Evolutionary conservation across 2,329 filamentous ascomycete genomes (phyloP).

Genomic region (Fusarium domesticum): DNA sequence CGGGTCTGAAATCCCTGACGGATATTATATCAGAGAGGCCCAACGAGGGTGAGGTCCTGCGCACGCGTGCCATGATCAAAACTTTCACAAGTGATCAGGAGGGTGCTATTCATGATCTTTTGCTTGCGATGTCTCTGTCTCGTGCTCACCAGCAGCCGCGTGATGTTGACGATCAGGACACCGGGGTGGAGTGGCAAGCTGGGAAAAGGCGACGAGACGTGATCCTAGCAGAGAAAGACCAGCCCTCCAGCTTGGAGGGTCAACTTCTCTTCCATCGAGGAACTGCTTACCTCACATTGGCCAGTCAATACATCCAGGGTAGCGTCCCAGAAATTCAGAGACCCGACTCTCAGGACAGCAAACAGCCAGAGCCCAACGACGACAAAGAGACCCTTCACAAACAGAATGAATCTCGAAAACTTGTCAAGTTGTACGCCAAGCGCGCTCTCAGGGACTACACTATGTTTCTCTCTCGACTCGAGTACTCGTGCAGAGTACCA

Average conservation of each 20-base stretch:
- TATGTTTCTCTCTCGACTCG: slow-evolving; percentile 68
- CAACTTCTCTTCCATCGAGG: slow-evolving; percentile 77
- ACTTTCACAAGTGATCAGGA: slow-evolving; percentile 73
- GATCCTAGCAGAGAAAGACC: slow-evolving; percentile 43
- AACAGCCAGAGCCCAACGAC: background rate
- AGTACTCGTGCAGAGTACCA: slow-evolving; percentile 73
- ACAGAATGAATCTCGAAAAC: slow-evolving; percentile 49
- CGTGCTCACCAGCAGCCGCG: slow-evolving; percentile 54
- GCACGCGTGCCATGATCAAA: slow-evolving; percentile 71
- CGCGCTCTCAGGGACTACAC: slow-evolving; percentile 72
- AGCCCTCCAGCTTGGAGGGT: slow-evolving; percentile 70
- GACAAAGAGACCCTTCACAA: slow-evolving; percentile 10
- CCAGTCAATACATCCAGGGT: slow-evolving; percentile 60
- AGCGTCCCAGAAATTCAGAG: slow-evolving; percentile 42
- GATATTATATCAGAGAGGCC: slow-evolving; percentile 65
- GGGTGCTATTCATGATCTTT: slow-evolving; percentile 68
- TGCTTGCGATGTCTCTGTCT: slow-evolving; percentile 57
- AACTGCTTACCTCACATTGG: slow-evolving; percentile 67
- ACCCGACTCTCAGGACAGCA: slow-evolving; percentile 1
- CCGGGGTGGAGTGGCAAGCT: slow-evolving; percentile 33
- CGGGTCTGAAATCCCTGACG: slow-evolving; percentile 62
- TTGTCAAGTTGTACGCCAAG: slow-evolving; percentile 71
- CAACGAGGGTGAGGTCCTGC: slow-evolving; percentile 61
- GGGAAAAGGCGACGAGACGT: slow-evolving; percentile 34
- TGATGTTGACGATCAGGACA: slow-evolving; percentile 47